phyloP scores from a whole-genome alignment of 2,329 filamentous ascomycete genomes.

The Trichoderma simmonsii region DNA sequence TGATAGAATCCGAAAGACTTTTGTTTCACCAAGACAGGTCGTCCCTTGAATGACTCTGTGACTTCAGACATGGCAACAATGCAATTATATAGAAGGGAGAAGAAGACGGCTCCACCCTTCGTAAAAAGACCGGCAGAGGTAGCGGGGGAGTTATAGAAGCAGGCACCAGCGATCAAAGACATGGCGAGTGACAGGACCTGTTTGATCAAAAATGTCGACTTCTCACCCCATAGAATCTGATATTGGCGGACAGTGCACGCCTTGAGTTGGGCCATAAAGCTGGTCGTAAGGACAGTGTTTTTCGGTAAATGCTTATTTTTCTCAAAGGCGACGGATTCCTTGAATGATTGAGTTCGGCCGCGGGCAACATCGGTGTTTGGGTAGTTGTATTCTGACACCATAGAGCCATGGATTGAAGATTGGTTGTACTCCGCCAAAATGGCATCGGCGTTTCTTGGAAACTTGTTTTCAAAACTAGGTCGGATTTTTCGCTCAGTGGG shows the following conservation, averaged over 20 bases:
- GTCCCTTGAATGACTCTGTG: conserved; percentile 57
- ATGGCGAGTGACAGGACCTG: conserved; percentile 56
- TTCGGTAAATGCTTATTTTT: conserved; percentile 55
- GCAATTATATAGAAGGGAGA: conserved; percentile 60
- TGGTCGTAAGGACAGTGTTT: conserved; percentile 26
- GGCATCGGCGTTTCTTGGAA: conserved; percentile 43
- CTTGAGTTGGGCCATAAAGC: conserved; percentile 53
- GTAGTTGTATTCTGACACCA: conserved; percentile 51
- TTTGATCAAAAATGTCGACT: conserved; percentile 60
- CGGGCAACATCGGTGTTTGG: conserved; percentile 48
- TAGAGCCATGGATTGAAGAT: neutral
- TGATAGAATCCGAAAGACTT: conserved; percentile 56
- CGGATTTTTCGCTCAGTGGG: conserved; percentile 65
- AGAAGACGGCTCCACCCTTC: conserved; percentile 63
- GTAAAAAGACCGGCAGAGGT: conserved; percentile 60
- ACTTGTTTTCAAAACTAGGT: conserved; percentile 35
- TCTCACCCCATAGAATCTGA: conserved; percentile 64
- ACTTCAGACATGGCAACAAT: conserved; percentile 65
- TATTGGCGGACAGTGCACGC: conserved; percentile 59
- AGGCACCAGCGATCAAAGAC: conserved; percentile 61
- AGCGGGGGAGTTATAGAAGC: conserved; percentile 62
- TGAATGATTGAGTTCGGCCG: conserved; percentile 51
- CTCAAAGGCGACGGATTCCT: conserved; percentile 48
- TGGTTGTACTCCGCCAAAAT: conserved; percentile 49
- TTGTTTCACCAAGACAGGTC: conserved; percentile 58